Conservation (phyloP, 2,329 filamentous ascomycete genomes). For the Polychaeton citri region DNA sequence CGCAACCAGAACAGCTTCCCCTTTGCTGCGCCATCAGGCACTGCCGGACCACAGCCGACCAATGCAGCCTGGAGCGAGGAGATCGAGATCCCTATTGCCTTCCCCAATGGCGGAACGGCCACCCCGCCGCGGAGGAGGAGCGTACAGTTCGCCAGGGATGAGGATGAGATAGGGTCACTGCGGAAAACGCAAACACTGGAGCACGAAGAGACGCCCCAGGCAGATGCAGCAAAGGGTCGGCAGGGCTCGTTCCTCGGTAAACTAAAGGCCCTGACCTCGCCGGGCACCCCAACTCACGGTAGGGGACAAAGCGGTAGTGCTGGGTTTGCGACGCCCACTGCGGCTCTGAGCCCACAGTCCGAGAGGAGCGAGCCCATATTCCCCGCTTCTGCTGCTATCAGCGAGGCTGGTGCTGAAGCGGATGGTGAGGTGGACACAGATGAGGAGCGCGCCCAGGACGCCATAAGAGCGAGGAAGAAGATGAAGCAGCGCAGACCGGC, state of each 20-base stretch:
- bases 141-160: slow-evolving; percentile 18
- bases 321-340: slow-evolving; percentile 11
- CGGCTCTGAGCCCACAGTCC: slow-evolving; percentile 17
- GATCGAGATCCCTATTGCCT: neutral
- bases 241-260: slow-evolving; percentile 17
- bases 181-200: slow-evolving; percentile 15
- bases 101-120: slow-evolving; percentile 2
- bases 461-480: slow-evolving; percentile 46
- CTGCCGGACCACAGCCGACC: slow-evolving; percentile 9
- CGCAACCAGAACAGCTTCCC: slow-evolving; percentile 6
- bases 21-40: slow-evolving; percentile 9
- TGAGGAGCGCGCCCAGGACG: slow-evolving; percentile 32
- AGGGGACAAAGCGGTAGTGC: slow-evolving; percentile 9
- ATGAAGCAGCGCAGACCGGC: slow-evolving; percentile 48
- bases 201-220: slow-evolving; percentile 12
- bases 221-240: slow-evolving; percentile 3
- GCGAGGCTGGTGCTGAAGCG: slow-evolving; percentile 61
- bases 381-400: slow-evolving; percentile 11
- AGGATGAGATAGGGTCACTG: slow-evolving; percentile 8
- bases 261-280: slow-evolving; percentile 16
- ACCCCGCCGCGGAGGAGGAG: slow-evolving; percentile 14
- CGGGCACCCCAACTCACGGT: slow-evolving; percentile 6
- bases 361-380: slow-evolving; percentile 20
- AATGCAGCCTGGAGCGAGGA: slow-evolving; percentile 3
- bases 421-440: slow-evolving; percentile 61